Conservation (phyloP, 225 moss, liverwort and hornwort genomes). For the Ulota crispa region DNA sequence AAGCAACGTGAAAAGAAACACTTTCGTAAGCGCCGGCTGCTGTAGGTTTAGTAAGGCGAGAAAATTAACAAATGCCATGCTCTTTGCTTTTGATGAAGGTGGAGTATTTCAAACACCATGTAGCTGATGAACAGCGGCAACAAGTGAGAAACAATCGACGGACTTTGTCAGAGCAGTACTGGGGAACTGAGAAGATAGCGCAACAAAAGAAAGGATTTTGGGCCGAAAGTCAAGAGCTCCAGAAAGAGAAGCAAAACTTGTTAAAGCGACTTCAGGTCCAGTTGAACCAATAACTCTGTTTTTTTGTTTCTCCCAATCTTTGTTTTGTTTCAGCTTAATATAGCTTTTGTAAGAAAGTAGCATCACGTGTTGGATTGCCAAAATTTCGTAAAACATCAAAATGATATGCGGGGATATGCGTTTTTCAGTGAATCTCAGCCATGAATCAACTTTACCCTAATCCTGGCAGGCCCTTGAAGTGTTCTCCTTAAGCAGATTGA, state of each 20-base stretch:
- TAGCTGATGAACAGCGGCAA: conserved; percentile 47
- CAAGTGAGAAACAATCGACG: conserved; percentile 35
- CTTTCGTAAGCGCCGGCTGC: not conserved
- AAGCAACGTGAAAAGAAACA: not conserved
- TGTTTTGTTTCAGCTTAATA: not conserved
- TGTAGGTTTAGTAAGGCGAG: not conserved
- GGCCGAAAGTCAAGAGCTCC: conserved; percentile 66
- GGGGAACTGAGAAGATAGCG: conserved; percentile 45
- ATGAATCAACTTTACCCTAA: conserved; percentile 22
- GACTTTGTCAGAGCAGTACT: conserved; percentile 33
- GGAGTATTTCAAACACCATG: conserved; percentile 42
- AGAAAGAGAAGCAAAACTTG: conserved; percentile 69
- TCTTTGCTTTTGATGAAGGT: conserved; percentile 26
- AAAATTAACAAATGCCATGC: not conserved
- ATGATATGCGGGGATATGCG: not conserved
- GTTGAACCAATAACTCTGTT: not conserved
- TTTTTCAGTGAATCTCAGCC: conserved; percentile 32
- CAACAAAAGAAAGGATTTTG: conserved; percentile 50
- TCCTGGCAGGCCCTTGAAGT: conserved; percentile 49
- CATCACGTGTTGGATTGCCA: not conserved
- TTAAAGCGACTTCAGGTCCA: conserved; percentile 70
- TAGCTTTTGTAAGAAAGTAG: not conserved
- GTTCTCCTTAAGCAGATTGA: conserved; percentile 36
- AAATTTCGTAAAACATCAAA: conserved; percentile 11
- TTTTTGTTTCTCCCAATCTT: not conserved